Conservation (phyloP, 768 basidiomycete genomes). For the Leccinellum luteum region DNA sequence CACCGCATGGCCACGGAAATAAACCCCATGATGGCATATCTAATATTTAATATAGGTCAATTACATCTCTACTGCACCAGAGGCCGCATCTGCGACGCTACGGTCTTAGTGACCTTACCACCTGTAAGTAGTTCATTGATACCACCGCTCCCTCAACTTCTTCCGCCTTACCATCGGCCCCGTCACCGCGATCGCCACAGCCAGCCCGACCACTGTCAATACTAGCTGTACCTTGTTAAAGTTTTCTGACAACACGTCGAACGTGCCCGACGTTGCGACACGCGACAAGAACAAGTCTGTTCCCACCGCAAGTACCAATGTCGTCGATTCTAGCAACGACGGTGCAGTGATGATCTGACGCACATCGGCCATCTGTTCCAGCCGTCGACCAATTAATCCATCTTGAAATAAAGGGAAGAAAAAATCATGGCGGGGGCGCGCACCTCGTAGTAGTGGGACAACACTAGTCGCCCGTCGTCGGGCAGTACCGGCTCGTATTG, state of each 20-base stretch:
- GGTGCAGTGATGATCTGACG: constrained; percentile 73
- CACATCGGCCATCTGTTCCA: constrained; percentile 63
- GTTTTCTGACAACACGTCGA: constrained; percentile 86
- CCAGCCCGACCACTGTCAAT: constrained; percentile 71
- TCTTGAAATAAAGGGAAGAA: neutral
- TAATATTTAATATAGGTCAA: neutral
- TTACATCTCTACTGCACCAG: neutral
- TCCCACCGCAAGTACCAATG: constrained; percentile 81
- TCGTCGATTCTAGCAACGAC: constrained; percentile 88
- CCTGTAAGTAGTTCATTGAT: constrained; percentile 26
- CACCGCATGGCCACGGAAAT: too few relatives aligned
- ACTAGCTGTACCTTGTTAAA: constrained; percentile 94
- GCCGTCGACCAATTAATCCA: neutral
- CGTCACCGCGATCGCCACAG: constrained; percentile 72
- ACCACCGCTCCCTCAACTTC: constrained; percentile 69
- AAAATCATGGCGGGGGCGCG: constrained; percentile 10
- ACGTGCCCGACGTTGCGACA: constrained; percentile 82
- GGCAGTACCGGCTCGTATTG: constrained; percentile 81
- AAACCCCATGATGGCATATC: neutral
- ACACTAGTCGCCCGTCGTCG: constrained; percentile 57
- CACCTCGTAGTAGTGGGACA: constrained; percentile 59
- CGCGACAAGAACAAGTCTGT: constrained; percentile 89
- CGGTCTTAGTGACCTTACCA: neutral
- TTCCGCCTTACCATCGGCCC: constrained; percentile 79
- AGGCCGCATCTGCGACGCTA: neutral